Evolutionary conservation across 73 alveolate species (phyloP), one percentile per base, ranked within the genome.

Genomic region (Paraurostyla sp.): DNA sequence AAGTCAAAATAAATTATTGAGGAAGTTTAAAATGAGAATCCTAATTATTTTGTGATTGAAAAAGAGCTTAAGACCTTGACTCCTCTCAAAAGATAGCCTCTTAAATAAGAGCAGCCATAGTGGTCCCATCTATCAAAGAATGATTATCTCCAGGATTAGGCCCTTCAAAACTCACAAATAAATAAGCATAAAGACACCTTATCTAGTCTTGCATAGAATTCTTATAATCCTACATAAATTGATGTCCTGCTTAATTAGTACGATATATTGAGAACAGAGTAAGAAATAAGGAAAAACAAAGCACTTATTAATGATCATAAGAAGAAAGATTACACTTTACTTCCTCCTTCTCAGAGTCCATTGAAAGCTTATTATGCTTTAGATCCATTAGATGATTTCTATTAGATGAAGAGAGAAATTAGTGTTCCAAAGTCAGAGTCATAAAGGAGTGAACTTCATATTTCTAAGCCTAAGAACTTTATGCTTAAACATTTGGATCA

Each of bases 401-500:
- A 65, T 38, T 38, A 65, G 41, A 6, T 65, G 33, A 65, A 22
- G 23, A 6, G 58, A 2, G 82, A 65, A 65, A 15, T 65, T 38
- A 4, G 7, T 36, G 58, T 65, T 1, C 82, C 82, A 1, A 65
- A 65, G 41, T 65, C 82, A 1, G 40, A 65, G 29, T 38, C 56
- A 16, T 30, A 65, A 36, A 65, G 58, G 41, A 16, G 45, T 1
- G 11, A 65, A 23, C 23, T 65, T 16, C 3, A 3, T 3, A 65
- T 65, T 30, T 7, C 35, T 15, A 65, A 65, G 41, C 82, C 82
- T 3, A 65, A 65, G 58, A 65, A 65, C 41, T 65, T 65, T 38
- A 65, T 65, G 82, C 35, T 65, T 56, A 65, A 65, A 38, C 82
- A 65, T 40, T 40, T 36, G 18, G 82, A 65, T 22, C 82, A 65